Evolutionary conservation across 768 basidiomycete species (phyloP), one percentile per base, ranked within the genome.

Genomic region (Fibroporia radiculosa): DNA sequence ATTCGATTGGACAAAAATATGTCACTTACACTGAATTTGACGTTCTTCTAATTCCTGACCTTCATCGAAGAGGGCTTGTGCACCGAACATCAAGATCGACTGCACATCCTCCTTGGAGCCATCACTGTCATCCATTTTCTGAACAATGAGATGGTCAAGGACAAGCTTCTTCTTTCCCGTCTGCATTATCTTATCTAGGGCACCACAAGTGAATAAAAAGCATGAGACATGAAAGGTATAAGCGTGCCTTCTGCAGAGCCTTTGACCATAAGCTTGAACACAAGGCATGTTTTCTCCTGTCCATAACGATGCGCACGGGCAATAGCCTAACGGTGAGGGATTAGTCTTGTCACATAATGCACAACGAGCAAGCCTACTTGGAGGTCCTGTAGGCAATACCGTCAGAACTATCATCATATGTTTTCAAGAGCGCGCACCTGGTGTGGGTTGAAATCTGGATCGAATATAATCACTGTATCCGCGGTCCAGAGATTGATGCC

Each of bases 391-490:
- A 27, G 31, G n/a, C n/a, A n/a, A 48, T 31, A 52, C 50, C 29
- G 6, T 37, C 8, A 35, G 42, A 27, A 28, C 40, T 11, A 11
- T 26, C 18, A 33, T 5, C 2, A 26, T 20, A 13, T 13, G 16
- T 13, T 22, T 31, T 22, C 31, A 24, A 28, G 40, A 24, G 29
- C 8, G 62, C 74, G 22, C 37, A 84, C 84, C 73, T 86, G 86
- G 65, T 96, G 92, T n/a, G 95, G 95, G 57, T 99, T 99, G 63
- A 93, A 99, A 67, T 99, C 96, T 0, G 93, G 92, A 59, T 99
- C 95, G 54, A 83, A 89, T 44, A 92, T 82, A 34, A 92, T 84
- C 23, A 93, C 92, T 0, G 93, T 95, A 61, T 97, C 95, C 16
- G 95, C 93, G 6, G 82, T 87, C 69, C 84, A 75, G 50, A 77